A percentile compares a stretch with the other conserved stretches of the same genome.
phyloP scores from a whole-genome alignment of 805 yeast genomes.

The Starmerella sp. region DNA sequence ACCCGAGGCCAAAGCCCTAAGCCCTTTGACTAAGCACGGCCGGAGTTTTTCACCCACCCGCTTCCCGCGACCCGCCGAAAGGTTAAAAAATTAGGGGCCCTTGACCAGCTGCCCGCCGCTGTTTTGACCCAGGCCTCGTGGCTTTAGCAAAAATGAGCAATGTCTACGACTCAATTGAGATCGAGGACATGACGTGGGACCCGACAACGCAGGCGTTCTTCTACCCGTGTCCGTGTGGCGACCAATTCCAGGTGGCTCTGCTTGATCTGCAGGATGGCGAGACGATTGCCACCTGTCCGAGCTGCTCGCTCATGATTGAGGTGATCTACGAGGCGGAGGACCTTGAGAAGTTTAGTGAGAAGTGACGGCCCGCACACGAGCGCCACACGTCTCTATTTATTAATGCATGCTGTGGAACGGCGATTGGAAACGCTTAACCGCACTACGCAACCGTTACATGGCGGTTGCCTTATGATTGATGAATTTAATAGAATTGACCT shows the following conservation, averaged over 20 bases:
- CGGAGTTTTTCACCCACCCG: background rate
- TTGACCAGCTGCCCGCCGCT: background rate
- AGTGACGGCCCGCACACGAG: background rate
- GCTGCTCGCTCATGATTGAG: constrained; percentile 86
- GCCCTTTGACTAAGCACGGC: background rate
- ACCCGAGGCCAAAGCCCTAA: constrained; percentile 3
- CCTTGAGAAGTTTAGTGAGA: constrained; percentile 16
- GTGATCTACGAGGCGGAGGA: constrained; percentile 67
- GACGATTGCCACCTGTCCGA: constrained; percentile 83
- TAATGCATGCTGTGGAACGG: background rate
- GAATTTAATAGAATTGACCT: too few relatives aligned
- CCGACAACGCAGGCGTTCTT: constrained; percentile 69
- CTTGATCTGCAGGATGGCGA: constrained; percentile 87
- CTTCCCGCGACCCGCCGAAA: too few relatives aligned
- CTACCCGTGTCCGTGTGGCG: constrained; percentile 98
- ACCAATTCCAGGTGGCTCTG: constrained; percentile 71
- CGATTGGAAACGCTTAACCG: too few relatives aligned
- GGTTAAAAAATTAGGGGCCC: too few relatives aligned
- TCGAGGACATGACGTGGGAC: constrained; percentile 91
- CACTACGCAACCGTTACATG: too few relatives aligned
- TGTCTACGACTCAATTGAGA: constrained; percentile 83
- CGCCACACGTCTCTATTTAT: background rate
- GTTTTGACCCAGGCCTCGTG: too few relatives aligned
- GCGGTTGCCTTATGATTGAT: too few relatives aligned
- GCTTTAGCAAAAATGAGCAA: constrained; percentile 8